Percentiles rank a stretch among this genome's conserved stretches.
Conservation (phyloP, 2,329 filamentous ascomycete genomes). For the Phialophora expanda region DNA sequence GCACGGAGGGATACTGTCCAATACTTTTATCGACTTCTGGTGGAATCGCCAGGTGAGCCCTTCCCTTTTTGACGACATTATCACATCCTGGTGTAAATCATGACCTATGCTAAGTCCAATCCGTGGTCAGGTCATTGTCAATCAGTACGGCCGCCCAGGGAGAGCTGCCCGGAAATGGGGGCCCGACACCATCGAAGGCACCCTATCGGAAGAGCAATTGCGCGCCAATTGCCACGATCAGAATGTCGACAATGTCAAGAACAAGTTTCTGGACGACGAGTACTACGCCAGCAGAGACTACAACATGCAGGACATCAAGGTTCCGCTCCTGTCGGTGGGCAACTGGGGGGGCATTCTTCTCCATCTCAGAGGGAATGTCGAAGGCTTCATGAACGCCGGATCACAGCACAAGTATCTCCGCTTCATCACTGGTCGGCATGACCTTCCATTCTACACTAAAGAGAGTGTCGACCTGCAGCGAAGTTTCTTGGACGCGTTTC, state of each 20-base stretch:
- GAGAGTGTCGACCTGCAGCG: conserved; percentile 71
- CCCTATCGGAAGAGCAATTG: conserved; percentile 46
- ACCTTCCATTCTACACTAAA: conserved; percentile 73
- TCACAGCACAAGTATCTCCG: conserved; percentile 72
- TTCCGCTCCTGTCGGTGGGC: conserved; percentile 69
- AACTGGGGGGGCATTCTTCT: conserved; percentile 75
- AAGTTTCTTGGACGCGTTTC: conserved; percentile 72
- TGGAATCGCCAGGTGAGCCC: conserved; percentile 31
- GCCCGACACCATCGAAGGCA: conserved; percentile 51
- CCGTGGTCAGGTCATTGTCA: conserved; percentile 60
- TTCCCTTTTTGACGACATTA: background rate
- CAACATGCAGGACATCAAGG: conserved; percentile 67
- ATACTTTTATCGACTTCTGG: conserved; percentile 65
- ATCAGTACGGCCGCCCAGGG: conserved; percentile 68
- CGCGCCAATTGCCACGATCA: conserved; percentile 49
- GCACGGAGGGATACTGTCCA: conserved; percentile 66
- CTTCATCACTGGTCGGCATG: conserved; percentile 72
- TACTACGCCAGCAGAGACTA: conserved; percentile 72
- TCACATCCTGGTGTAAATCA: background rate
- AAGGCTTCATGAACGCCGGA: conserved; percentile 66
- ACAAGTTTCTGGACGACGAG: conserved; percentile 65
- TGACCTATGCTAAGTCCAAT: background rate
- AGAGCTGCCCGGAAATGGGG: conserved; percentile 60
- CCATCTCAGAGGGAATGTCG: conserved; percentile 71
- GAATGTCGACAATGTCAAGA: conserved; percentile 53